phyloP scores from a whole-genome alignment of 441 rosid species.

The Populus tomentosa region DNA sequence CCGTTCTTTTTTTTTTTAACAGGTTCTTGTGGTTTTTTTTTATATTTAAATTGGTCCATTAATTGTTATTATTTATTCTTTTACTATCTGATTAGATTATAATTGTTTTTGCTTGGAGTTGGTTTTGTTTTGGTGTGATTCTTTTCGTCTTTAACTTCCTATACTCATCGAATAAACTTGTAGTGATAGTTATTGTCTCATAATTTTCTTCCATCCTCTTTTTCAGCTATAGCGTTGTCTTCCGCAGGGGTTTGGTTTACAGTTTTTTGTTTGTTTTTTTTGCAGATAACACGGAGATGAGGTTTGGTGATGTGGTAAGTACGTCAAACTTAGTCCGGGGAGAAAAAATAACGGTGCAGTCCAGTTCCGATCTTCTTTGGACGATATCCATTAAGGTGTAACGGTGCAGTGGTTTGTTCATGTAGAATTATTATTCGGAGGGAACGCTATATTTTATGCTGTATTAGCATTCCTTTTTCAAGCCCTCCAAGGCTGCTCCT shows the following conservation, averaged over 20 bases:
- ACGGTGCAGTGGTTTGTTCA: neutral
- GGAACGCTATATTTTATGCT: neutral
- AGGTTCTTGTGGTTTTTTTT: too few species aligned
- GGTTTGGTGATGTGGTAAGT: constrained; percentile 76
- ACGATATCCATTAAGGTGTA: constrained; percentile 60
- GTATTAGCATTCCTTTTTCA: neutral
- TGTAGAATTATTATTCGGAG: neutral
- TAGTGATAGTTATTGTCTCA: neutral
- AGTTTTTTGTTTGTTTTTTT: neutral
- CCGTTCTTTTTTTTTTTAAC: too few species aligned
- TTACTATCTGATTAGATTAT: too few species aligned
- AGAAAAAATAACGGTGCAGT: constrained; percentile 62
- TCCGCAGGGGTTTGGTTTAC: neutral
- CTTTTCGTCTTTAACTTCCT: neutral
- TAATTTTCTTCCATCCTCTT: neutral
- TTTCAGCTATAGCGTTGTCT: neutral
- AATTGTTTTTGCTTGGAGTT: too few species aligned
- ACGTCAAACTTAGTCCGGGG: constrained; percentile 66
- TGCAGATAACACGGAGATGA: constrained; percentile 67
- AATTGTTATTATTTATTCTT: too few species aligned
- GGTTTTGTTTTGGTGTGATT: neutral
- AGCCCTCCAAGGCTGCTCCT: neutral
- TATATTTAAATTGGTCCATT: too few species aligned
- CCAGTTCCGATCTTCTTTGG: constrained; percentile 94
- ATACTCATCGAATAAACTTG: neutral